These are phyloP conservation scores for Volvox africanus DNA, from an alignment of 139 green algal species.

Conservation along the genomic window DNA sequence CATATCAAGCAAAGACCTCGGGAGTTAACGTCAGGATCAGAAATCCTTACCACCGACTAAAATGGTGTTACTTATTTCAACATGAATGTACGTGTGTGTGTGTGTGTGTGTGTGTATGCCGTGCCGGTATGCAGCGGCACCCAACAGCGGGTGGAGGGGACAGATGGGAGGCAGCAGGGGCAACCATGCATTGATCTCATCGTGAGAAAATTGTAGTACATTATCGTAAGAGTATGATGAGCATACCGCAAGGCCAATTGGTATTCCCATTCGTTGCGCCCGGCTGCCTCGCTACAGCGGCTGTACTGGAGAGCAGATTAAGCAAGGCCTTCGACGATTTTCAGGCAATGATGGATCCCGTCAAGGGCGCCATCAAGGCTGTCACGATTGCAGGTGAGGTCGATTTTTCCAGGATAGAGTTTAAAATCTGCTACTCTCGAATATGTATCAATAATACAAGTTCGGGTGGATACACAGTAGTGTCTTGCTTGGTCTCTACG, in stretches of 20 bases:
- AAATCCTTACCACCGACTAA: no score
- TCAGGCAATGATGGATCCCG: conserved; percentile 14
- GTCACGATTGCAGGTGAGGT: not conserved
- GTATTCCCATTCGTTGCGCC: not conserved
- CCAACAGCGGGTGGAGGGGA: no score
- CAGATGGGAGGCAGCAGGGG: no score
- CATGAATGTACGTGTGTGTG: no score
- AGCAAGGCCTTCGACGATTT: not conserved
- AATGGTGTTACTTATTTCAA: no score
- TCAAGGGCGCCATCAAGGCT: conserved; percentile 31
- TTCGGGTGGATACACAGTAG: not conserved
- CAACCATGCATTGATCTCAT: not conserved
- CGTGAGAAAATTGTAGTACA: not conserved
- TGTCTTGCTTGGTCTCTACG: not conserved
- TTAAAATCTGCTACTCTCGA: no score
- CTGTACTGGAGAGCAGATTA: not conserved
- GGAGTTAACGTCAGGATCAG: no score
- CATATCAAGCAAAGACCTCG: no score
- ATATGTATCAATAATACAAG: no score
- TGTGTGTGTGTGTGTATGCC: no score
- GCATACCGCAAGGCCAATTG: not conserved
- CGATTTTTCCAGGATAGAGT: no score
- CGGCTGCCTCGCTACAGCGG: not conserved
- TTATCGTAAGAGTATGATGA: not conserved
- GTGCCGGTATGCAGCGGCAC: no score